These are phyloP conservation scores for Hygrophila difformis DNA, from an alignment of 257 asterid species.

Conservation along the genomic window DNA sequence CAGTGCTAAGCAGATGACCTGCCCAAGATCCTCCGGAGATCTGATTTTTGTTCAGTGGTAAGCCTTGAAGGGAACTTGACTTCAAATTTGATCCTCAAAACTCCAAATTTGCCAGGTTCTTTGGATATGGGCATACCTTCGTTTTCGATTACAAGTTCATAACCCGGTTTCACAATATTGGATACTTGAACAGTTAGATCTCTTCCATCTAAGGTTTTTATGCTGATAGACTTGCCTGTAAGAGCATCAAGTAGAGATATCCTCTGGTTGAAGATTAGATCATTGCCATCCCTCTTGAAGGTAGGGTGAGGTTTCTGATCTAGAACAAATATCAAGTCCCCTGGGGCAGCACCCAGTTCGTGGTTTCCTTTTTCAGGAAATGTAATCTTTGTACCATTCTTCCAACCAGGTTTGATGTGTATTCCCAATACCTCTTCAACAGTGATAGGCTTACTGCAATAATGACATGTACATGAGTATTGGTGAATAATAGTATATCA, in stretches of 20 bases:
- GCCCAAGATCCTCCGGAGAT: slow-evolving; percentile 54
- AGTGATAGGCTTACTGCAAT: slow-evolving; percentile 62
- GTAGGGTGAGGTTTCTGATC: slow-evolving; percentile 73
- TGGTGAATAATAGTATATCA: too few relatives aligned
- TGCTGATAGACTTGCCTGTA: slow-evolving; percentile 62
- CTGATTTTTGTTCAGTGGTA: slow-evolving; percentile 64
- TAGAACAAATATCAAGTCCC: slow-evolving; percentile 71
- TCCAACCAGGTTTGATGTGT: slow-evolving; percentile 88
- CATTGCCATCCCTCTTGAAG: slow-evolving; percentile 79
- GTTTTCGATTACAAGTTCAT: slow-evolving; percentile 55
- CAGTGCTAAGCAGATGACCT: not conserved
- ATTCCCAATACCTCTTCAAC: slow-evolving; percentile 85
- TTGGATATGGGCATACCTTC: slow-evolving; percentile 96
- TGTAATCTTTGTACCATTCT: slow-evolving; percentile 86
- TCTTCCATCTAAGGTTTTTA: slow-evolving; percentile 66
- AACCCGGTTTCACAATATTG: slow-evolving; percentile 73
- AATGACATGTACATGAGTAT: too few relatives aligned
- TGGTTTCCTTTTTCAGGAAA: slow-evolving; percentile 91
- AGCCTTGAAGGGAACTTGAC: slow-evolving; percentile 79
- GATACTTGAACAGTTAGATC: slow-evolving; percentile 45
- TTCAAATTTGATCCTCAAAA: slow-evolving; percentile 71
- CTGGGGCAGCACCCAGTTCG: slow-evolving; percentile 60
- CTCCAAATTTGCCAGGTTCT: slow-evolving; percentile 69
- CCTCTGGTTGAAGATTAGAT: slow-evolving; percentile 47
- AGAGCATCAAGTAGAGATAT: slow-evolving; percentile 81